phyloP scores from a whole-genome alignment of 768 basidiomycete species.

The Mycena latifolia region DNA sequence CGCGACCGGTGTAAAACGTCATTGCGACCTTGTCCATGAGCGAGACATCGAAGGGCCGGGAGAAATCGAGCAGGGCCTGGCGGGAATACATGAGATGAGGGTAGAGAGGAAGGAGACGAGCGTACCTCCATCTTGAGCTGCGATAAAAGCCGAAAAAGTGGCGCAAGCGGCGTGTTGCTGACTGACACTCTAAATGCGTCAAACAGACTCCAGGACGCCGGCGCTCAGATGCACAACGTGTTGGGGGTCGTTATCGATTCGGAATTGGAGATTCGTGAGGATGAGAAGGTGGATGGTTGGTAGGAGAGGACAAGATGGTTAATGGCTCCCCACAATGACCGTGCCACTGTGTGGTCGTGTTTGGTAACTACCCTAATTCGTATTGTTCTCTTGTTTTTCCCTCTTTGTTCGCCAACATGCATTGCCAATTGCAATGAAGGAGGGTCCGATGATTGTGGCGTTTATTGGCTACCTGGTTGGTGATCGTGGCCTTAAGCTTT shows the following conservation, averaged over 20 bases:
- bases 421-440: too few species aligned
- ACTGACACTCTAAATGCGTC: conserved; percentile 7
- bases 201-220: conserved; percentile 11
- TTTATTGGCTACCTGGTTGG: too few species aligned
- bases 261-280: background rate
- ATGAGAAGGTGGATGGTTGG: background rate
- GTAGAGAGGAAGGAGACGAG: conserved; percentile 36
- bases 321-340: conserved; percentile 7
- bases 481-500: too few species aligned
- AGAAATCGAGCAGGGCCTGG: conserved; percentile 94
- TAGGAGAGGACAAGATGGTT: background rate
- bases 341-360: too few species aligned
- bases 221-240: conserved; percentile 12
- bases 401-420: too few species aligned
- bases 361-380: too few species aligned
- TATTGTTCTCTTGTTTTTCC: too few species aligned
- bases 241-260: conserved; percentile 18
- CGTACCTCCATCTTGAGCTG: conserved; percentile 23
- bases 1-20: conserved; percentile 89
- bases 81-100: conserved; percentile 20
- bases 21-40: conserved; percentile 95
- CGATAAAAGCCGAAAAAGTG: conserved; percentile 1
- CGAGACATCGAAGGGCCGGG: conserved; percentile 90
- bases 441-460: too few species aligned
- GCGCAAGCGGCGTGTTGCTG: conserved; percentile 31